Conservation (phyloP, 179 eudicot genomes). For the Spinacia oleracea region DNA sequence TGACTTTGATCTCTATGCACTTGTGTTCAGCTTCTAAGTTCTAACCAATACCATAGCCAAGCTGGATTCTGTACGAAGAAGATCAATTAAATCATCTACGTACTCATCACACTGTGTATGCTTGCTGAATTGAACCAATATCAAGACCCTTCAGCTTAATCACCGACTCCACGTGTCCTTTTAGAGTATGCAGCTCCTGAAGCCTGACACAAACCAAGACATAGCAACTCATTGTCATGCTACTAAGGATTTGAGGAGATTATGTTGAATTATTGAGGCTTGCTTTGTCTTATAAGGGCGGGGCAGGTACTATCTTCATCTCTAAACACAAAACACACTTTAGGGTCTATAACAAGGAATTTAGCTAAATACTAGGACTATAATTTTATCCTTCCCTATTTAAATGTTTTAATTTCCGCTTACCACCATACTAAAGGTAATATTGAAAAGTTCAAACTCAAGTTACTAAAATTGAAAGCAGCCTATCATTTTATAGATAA, state of each 20-base stretch:
- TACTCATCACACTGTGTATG: constrained; percentile 60
- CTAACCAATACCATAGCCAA: background rate
- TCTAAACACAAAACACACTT: background rate
- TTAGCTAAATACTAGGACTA: background rate
- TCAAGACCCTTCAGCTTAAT: constrained; percentile 70
- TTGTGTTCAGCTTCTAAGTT: background rate
- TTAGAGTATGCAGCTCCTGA: constrained; percentile 62
- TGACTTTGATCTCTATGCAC: background rate
- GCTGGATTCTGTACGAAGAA: background rate
- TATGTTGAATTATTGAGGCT: background rate
- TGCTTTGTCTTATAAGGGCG: background rate
- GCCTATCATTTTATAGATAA: no score
- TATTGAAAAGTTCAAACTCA: no score
- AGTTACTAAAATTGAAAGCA: no score
- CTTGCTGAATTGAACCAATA: constrained; percentile 60
- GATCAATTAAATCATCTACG: background rate
- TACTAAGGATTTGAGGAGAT: background rate
- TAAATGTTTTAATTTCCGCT: no score
- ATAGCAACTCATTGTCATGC: background rate
- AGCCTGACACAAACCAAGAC: constrained; percentile 40
- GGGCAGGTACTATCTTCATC: background rate
- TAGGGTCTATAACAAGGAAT: background rate
- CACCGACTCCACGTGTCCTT: constrained; percentile 72
- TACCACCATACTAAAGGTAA: background rate
- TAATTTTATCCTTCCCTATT: background rate